Conservation (phyloP, 768 basidiomycete genomes). For the Naematelia encephala region DNA sequence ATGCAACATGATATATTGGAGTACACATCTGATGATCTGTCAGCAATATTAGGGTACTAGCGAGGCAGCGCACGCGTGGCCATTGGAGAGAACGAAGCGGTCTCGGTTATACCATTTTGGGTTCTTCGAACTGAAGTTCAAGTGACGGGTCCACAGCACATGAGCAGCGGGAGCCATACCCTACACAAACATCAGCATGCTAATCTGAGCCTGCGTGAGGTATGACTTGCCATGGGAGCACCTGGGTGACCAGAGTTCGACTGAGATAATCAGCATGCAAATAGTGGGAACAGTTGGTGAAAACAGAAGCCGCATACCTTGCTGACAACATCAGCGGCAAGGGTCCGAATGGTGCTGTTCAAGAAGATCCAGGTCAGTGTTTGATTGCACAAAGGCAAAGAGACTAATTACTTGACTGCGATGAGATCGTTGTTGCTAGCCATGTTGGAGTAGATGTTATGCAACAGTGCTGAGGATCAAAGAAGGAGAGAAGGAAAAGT, state of each 20-base stretch:
- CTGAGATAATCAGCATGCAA: slow-evolving; percentile 48
- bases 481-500: neutral
- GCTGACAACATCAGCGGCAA: slow-evolving; percentile 51
- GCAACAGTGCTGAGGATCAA: neutral
- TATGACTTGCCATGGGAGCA: slow-evolving; percentile 79
- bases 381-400: neutral
- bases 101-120: slow-evolving; percentile 94
- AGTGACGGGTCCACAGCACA: slow-evolving; percentile 59
- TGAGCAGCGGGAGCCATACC: slow-evolving; percentile 51
- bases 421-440: slow-evolving; percentile 17
- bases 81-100: slow-evolving; percentile 94
- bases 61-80: slow-evolving; percentile 57
- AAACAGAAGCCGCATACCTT: slow-evolving; percentile 39
- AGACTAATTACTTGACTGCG: slow-evolving; percentile 33
- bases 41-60: slow-evolving; percentile 2
- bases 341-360: slow-evolving; percentile 47
- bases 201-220: neutral
- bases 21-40: slow-evolving; percentile 65
- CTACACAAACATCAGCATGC: slow-evolving; percentile 17
- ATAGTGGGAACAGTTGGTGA: neutral
- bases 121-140: slow-evolving; percentile 82
- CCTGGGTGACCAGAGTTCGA: slow-evolving; percentile 95
- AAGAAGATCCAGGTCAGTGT: slow-evolving; percentile 4
- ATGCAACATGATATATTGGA: slow-evolving; percentile 89
- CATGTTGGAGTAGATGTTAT: neutral